phyloP scores from a whole-genome alignment of 805 yeast genomes.

The Clavispora asparagi region DNA sequence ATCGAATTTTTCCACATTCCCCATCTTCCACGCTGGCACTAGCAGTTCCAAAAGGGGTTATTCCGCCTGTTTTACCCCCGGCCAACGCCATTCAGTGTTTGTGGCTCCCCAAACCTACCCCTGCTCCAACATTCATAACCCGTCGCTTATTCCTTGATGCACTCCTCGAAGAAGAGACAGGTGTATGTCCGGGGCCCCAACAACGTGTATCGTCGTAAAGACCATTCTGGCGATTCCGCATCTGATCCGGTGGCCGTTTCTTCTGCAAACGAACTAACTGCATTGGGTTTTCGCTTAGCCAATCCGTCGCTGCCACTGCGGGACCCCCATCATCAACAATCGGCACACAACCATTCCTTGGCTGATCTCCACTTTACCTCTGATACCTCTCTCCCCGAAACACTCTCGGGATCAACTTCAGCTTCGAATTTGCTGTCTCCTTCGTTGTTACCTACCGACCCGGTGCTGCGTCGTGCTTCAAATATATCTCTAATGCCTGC shows the following conservation, averaged over 20 bases:
- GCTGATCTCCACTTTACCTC: not conserved
- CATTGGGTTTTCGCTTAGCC: constrained; percentile 20
- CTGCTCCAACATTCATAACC: too few species aligned
- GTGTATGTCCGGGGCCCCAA: constrained; percentile 9
- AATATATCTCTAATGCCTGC: not conserved
- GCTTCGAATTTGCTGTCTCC: not conserved
- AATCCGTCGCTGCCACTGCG: not conserved
- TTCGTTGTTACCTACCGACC: not conserved
- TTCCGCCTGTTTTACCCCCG: too few species aligned
- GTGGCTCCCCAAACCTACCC: too few species aligned
- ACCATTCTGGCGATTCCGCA: not conserved
- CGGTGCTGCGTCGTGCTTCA: not conserved
- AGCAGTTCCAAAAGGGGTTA: not conserved
- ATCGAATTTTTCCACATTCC: not conserved
- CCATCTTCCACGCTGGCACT: not conserved
- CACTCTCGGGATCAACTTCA: not conserved
- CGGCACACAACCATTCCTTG: not conserved
- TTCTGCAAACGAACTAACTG: constrained; percentile 23
- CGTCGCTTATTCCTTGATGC: not conserved
- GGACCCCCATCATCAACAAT: not conserved
- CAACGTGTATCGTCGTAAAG: constrained; percentile 6
- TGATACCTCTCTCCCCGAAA: not conserved
- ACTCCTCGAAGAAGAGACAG: constrained; percentile 2
- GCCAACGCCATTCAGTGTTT: too few species aligned
- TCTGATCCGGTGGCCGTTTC: not conserved